Base-by-base conservation (phyloP, 306 rosid species). In the Begonia peltatifolia region DNA sequence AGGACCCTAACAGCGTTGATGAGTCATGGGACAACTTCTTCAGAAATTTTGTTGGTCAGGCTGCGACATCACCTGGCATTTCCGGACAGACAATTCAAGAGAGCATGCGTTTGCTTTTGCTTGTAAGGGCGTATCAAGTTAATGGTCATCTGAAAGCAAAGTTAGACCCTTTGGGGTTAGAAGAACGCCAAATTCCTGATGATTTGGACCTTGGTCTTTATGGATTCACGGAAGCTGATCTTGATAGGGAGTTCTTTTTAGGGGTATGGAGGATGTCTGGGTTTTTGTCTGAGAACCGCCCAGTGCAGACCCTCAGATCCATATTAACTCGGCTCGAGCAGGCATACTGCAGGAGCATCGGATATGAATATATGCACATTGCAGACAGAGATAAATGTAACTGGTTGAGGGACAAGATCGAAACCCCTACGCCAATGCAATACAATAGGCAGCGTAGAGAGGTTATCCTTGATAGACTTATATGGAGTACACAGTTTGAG, bases 21-120 rank as follows among this genome's bases (percentile, higher is more conserved):
- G 99, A 86, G 78, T 90, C 99, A 0, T 90, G 95, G 95, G 99
- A 90, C 64, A 90, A 86, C 73, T 90, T 90, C 84, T 86, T 90
- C 14, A 83, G 87, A 60, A 90, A 90, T 51, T 90, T 90, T 41
- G 97, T 90, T 53, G 92, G 97, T 6, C 95, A 82, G 69, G 77
- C 94, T 16, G 14, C 87, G 4, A 83, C 95, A 1, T 80, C 92
- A 5, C 95, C 97, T 2, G 97, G 92, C 57, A 73, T 90, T 61
- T 90, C 95, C 0, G 97, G 97, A 17, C 97, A 90, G 61, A 90
- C 97, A 6, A 90, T 90, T 50, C 95, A 86, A 57, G 99, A 90
- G 88, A 90, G 99, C 65, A 90, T 86, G 99, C 81, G 94, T 18
- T 68, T 86, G 67, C 65, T 90, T 69, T 66, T 90, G 74, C 56